Conservation (phyloP, 2,329 filamentous ascomycete species). For the Dactylellina cionopaga region DNA sequence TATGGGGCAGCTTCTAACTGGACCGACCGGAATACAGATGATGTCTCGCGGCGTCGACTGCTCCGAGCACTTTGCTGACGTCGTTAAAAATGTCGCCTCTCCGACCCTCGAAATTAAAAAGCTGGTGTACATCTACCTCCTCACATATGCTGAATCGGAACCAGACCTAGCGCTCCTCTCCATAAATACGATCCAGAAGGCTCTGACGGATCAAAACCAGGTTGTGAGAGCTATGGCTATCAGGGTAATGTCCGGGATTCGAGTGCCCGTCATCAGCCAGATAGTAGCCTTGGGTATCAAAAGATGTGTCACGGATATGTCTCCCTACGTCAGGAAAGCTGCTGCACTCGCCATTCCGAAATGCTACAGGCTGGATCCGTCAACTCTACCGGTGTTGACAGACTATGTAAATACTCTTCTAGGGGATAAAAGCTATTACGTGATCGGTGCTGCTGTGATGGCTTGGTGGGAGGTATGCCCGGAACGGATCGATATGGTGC, state of each 20-base stretch:
- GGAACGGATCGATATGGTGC: constrained; percentile 84
- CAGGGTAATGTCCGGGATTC: constrained; percentile 95
- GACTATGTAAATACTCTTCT: constrained; percentile 82
- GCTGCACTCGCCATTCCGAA: constrained; percentile 95
- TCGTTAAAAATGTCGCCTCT: constrained; percentile 97
- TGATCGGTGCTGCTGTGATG: constrained; percentile 90
- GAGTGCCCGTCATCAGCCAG: constrained; percentile 97
- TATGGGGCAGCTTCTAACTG: background rate
- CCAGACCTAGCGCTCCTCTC: constrained; percentile 94
- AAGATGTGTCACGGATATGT: constrained; percentile 92
- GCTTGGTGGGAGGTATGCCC: constrained; percentile 92
- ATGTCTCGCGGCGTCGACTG: constrained; percentile 92
- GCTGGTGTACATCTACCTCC: constrained; percentile 96
- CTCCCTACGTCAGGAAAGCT: constrained; percentile 88
- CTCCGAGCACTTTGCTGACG: constrained; percentile 92
- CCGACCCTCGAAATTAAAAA: constrained; percentile 96
- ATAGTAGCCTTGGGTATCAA: constrained; percentile 97
- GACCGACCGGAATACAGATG: constrained; percentile 70
- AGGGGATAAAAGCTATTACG: constrained; percentile 92
- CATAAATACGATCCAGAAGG: constrained; percentile 99
- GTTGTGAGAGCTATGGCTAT: constrained; percentile 90
- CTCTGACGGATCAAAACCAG: constrained; percentile 88
- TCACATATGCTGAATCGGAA: constrained; percentile 95
- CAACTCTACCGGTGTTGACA: constrained; percentile 81
- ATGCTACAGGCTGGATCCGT: constrained; percentile 89